These are phyloP conservation scores for Blastobotrys indianensis DNA, from an alignment of 1,139 yeast species.

Conservation along the genomic window DNA sequence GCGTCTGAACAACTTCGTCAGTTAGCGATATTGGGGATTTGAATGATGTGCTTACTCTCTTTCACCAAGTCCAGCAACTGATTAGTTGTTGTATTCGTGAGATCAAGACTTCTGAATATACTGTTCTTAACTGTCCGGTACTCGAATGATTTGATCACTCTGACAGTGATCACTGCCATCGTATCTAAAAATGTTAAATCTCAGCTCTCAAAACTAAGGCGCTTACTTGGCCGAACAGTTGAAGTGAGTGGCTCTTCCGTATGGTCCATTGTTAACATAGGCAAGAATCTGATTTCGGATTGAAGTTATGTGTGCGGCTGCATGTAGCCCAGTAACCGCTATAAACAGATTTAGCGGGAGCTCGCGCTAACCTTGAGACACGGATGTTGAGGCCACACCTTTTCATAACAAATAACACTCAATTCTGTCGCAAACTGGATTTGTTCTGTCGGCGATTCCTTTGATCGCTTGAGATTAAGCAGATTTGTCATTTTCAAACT, in stretches of 20 bases:
- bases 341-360: no score
- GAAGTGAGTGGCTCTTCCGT: slow-evolving; percentile 57
- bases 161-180: slow-evolving; percentile 69
- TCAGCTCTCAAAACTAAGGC: neutral
- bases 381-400: no score
- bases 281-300: no score
- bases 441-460: no score
- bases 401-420: no score
- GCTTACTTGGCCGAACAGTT: slow-evolving; percentile 52
- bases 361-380: no score
- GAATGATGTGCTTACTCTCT: slow-evolving; percentile 12
- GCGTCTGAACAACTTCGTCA: slow-evolving; percentile 43
- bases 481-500: no score
- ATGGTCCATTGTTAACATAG: neutral
- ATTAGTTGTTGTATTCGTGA: slow-evolving; percentile 61
- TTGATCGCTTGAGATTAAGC: no score
- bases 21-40: neutral
- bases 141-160: slow-evolving; percentile 87
- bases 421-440: neutral
- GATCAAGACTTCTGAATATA: slow-evolving; percentile 65
- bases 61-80: slow-evolving; percentile 45
- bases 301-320: no score
- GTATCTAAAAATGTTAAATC: slow-evolving; percentile 29
- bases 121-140: slow-evolving; percentile 85
- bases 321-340: no score